Evolutionary conservation across 768 basidiomycete genomes (phyloP).

Genomic region (Lentinula edodes): DNA sequence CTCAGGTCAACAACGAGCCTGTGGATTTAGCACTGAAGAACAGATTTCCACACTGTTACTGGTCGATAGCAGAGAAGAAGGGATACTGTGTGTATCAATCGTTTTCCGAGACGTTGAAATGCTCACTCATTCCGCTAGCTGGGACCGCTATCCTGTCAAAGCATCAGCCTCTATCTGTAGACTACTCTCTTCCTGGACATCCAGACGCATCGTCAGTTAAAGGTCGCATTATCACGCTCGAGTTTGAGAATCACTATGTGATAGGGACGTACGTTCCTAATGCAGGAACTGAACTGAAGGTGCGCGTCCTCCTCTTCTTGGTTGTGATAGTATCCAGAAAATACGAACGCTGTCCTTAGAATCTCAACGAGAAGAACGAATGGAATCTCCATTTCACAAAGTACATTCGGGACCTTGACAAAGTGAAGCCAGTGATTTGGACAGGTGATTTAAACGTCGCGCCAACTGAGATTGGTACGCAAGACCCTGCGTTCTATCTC

Average conservation of each 20-base stretch:
- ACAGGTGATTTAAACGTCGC: constrained; percentile 85
- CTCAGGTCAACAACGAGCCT: constrained; percentile 67
- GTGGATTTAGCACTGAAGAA: constrained; percentile 49
- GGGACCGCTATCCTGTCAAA: constrained; percentile 83
- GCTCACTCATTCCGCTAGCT: constrained; percentile 35
- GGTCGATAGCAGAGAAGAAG: constrained; percentile 76
- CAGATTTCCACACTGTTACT: constrained; percentile 67
- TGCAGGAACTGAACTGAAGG: constrained; percentile 75
- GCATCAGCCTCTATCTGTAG: constrained; percentile 59
- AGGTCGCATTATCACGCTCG: constrained; percentile 78
- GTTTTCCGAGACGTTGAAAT: neutral
- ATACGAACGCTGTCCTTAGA: constrained; percentile 35
- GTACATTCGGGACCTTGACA: constrained; percentile 69
- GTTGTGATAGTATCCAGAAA: neutral
- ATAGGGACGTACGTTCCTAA: constrained; percentile 84
- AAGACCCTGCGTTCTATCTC: neutral
- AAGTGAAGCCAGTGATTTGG: constrained; percentile 84
- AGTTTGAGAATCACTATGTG: constrained; percentile 65
- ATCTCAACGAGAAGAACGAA: constrained; percentile 64
- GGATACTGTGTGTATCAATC: constrained; percentile 53
- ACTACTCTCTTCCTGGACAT: constrained; percentile 68
- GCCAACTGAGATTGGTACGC: constrained; percentile 62
- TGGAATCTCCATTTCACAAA: constrained; percentile 78
- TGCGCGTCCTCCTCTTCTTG: constrained; percentile 16
- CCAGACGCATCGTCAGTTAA: constrained; percentile 59